These are phyloP conservation scores for Posidonia australis DNA, from an alignment of 106 monocot genomes.

Conservation along the genomic window DNA sequence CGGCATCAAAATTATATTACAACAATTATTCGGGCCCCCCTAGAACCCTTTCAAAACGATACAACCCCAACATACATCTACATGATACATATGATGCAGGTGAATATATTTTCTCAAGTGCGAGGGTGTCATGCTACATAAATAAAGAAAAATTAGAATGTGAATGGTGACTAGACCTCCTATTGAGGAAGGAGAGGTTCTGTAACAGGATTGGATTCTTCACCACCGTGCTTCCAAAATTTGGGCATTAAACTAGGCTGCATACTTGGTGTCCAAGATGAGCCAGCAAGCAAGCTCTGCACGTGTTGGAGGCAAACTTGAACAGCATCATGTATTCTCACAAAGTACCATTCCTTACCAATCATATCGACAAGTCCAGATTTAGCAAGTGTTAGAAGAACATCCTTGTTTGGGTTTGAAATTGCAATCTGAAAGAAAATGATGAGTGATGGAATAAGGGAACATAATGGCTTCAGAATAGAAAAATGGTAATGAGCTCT, in stretches of 20 bases:
- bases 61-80: no score
- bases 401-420: conserved; percentile 81
- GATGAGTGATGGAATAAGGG: not conserved
- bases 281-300: conserved; percentile 18
- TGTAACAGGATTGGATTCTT: not conserved
- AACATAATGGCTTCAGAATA: not conserved
- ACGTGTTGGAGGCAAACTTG: conserved; percentile 85
- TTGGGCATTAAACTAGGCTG: not conserved
- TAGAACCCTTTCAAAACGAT: no score
- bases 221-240: conserved; percentile 7
- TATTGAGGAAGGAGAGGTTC: conserved; percentile 17
- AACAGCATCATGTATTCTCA: conserved; percentile 90
- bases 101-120: not conserved
- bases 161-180: conserved; percentile 12
- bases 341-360: conserved; percentile 87
- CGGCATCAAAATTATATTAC: no score
- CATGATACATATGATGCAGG: not conserved
- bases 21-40: no score
- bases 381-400: conserved; percentile 53
- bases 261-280: not conserved
- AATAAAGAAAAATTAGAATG: not conserved
- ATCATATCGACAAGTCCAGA: conserved; percentile 66
- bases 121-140: not conserved
- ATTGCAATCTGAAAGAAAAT: conserved; percentile 56
- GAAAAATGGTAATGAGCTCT: not conserved